Evolutionary conservation across 2,329 filamentous ascomycete species (phyloP), one percentile per base, ranked within the genome.

Genomic region (Bertia moriformis): DNA sequence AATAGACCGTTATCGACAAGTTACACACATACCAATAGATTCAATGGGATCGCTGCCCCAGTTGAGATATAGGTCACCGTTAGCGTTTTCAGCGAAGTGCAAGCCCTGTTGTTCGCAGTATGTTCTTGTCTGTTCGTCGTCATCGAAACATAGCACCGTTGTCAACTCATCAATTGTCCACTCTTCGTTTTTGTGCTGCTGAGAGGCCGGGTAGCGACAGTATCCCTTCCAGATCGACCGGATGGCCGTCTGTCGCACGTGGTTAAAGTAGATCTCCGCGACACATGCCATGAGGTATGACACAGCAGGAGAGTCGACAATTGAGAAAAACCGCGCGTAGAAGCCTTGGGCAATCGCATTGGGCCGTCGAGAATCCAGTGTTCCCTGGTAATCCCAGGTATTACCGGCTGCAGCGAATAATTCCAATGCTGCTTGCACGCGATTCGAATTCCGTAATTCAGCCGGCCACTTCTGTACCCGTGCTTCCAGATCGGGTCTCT

Each of bases 221-320:
- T 66, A 73, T 2, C 60, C 66, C 43, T 62, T 65, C 63, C 64
- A 71, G 30, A 76, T 65, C 2, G 63, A 61, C 29, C 69, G 65
- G 36, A 80, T 60, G 4, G 69, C 65, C 18, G 63, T 66, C 38
- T 69, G 63, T 10, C 75, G 69, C 33, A 79, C 57, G 18, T 69
- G 57, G 40, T 69, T 70, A 54, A 80, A 79, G 44, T 71, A 70
- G 10, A 76, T 67, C 47, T 79, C 75, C 1, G 73, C 70, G 18
- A 76, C 71, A 52, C 75, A 79, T 4, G 68, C 73, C 67, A 76
- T 72, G 4, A 78, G 56, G 47, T 78, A 80, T 0, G 74, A 71
- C 1, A 73, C 64, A 20, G 62, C 58, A 3, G 60, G 59, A 1
- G 73, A 78, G 40, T 61, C 59, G 32, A 79, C 53, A 14, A 74